Evolutionary conservation across 805 yeast genomes (phyloP), one percentile per base, ranked within the genome.

Genomic region (Candida pini): DNA sequence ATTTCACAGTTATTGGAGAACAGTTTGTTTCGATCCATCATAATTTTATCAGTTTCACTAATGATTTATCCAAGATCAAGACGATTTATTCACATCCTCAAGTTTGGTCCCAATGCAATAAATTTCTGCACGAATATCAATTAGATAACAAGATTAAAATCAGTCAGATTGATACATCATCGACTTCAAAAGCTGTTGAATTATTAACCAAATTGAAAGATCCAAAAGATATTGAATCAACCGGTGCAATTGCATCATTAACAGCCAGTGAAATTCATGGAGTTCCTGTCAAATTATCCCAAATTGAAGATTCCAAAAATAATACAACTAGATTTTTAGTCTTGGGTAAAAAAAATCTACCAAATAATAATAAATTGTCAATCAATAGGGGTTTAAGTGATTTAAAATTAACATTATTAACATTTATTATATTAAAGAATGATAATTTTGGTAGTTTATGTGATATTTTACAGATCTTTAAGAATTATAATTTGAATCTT

Each of bases 71-170:
- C 1, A 54, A 67, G 10, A 70, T 88, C 33, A 58, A 53, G 12
- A 72, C 68, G 21, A 71, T 90, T 14, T 85, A 84, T 61, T 84
- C 96, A 3, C 98, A 90, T 59, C 97, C 98, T 2, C 98, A 90
- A 57, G 98, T 89, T 0, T 90, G 98, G 98, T 94, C 96, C 8
- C 98, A 90, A 55, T 80, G 85, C 32, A 63, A 70, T 3, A 55
- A 63, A 16, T 92, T 84, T 63, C 53, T 83, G 27, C 52, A 63
- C 14, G 39, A 51, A 26, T 36, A 53, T 10, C 52, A 50, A 30
- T 56, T 63, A 25, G 58, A 62, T 12, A 48, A 56, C 16, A 41
- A 42, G 28, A 33, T 49, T 28, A 63, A 45, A n/a, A 47, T 72
- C 22, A 69, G 68, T 33, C 68, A 60, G 40, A 65, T 82, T 13